Percentiles rank a stretch among this genome's conserved stretches.
phyloP scores from a whole-genome alignment of 2,329 filamentous ascomycete genomes.

The Huntiella bhutanensis region DNA sequence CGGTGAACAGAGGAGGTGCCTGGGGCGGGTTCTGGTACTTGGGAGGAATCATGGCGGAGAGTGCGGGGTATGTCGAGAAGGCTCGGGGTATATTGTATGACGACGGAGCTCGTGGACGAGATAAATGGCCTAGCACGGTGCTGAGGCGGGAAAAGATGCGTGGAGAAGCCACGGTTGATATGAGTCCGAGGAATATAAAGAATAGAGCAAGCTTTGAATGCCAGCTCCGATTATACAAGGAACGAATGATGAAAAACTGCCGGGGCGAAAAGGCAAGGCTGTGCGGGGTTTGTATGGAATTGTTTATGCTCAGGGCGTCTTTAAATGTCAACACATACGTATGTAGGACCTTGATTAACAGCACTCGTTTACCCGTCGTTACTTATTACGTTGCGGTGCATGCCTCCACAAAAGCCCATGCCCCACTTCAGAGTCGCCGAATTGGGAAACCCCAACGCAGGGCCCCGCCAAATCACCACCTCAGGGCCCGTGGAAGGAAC shows the following conservation, averaged over 20 bases:
- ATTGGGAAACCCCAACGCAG: too few relatives aligned
- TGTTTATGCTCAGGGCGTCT: too few relatives aligned
- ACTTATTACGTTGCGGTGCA: too few relatives aligned
- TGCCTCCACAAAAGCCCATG: too few relatives aligned
- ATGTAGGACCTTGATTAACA: too few relatives aligned
- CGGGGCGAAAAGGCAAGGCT: neutral
- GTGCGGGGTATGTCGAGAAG: constrained; percentile 8
- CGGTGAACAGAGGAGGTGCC: constrained; percentile 57
- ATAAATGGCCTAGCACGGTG: constrained; percentile 37
- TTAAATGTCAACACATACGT: too few relatives aligned
- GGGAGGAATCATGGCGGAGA: constrained; percentile 36
- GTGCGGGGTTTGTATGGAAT: neutral
- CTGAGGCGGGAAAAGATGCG: constrained; percentile 39
- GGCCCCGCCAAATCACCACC: too few relatives aligned
- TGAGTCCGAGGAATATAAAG: constrained; percentile 34
- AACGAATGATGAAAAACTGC: neutral
- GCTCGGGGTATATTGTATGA: constrained; percentile 12
- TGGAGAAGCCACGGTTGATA: constrained; percentile 48
- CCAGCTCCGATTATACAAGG: constrained; percentile 6
- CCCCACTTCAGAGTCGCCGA: too few relatives aligned
- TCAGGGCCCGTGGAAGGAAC: too few relatives aligned
- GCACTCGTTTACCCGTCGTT: too few relatives aligned
- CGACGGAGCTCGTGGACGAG: constrained; percentile 16
- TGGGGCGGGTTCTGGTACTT: constrained; percentile 60
- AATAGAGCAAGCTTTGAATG: constrained; percentile 23